Base-by-base conservation (phyloP, 176 grass and related monocot species). In the Zizania latifolia region DNA sequence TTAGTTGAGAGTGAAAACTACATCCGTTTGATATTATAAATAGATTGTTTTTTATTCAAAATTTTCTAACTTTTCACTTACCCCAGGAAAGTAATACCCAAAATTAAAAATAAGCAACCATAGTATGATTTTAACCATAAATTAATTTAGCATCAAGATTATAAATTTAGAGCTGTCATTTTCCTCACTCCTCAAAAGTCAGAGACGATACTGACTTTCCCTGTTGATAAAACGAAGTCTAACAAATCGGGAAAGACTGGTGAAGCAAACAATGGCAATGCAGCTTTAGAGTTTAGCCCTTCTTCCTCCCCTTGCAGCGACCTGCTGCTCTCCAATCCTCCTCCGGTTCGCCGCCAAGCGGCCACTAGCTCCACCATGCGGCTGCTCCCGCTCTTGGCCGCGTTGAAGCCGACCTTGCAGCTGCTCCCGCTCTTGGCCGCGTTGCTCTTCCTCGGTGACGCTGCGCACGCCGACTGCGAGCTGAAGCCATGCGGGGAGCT, bases 401-500 rank as follows among this genome's bases (percentile, higher is more conserved):
- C 4, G 66, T 86, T 86, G 78, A 31, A 69, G 34, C 15, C 71
- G 3, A 19, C 57, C 82, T 12, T 41, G 43, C 56, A 79, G 53
- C 54, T 76, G 44, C 37, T 75, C 17, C 64, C 26, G 13, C 21
- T 78, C 26, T 8, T 87, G n/a, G 22, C 39, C 31, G 82, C 69
- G 69, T 32, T 58, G 61, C 36, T 82, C 35, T 10, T 74, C 50
- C 65, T 21, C 34, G 22, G 13, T 21, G 5, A 4, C 26, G 19
- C 7, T 0, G 61, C 21, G 0, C n/a, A 19, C 57, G 59, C 40
- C 4, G 51, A n/a, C 2, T 92, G 82, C 19, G 60, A 66, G 65
- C 78, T 62, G 58, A 35, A 17, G 80, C 12, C 34, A 10, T 85
- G 89, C 61, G 85, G 85, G n/a, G 28, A 65, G 65, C 8, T 92